These are phyloP conservation scores for Microsporum canis DNA, from an alignment of 2,329 filamentous ascomycete genomes.

Conservation along the genomic window DNA sequence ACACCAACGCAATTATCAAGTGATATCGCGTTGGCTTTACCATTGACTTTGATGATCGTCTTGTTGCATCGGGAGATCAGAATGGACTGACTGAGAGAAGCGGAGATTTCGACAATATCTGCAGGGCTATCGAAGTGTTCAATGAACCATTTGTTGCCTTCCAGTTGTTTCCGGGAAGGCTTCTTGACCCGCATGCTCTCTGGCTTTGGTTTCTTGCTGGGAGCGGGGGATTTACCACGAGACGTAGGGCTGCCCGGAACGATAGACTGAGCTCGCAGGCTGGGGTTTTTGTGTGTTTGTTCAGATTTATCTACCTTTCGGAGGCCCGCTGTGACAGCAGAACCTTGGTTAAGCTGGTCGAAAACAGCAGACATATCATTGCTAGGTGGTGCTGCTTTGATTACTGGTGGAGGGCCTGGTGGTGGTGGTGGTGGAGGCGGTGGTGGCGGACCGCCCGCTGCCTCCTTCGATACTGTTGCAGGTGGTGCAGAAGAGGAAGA, in stretches of 20 bases:
- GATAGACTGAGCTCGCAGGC: conserved; percentile 60
- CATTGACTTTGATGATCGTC: conserved; percentile 75
- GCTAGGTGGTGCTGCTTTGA: conserved; percentile 33
- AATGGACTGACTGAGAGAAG: conserved; percentile 73
- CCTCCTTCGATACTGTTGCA: conserved; percentile 25
- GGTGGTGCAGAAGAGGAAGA: conserved; percentile 17
- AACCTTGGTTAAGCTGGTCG: conserved; percentile 77
- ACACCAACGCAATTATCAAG: conserved; percentile 80
- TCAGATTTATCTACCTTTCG: conserved; percentile 89
- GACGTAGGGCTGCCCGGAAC: conserved; percentile 50
- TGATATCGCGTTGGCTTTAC: conserved; percentile 94
- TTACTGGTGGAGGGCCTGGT: conserved; percentile 43
- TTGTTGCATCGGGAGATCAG: conserved; percentile 88
- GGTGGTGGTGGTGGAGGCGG: conserved; percentile 58
- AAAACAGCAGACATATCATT: conserved; percentile 79
- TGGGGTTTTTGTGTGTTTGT: conserved; percentile 98
- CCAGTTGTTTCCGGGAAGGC: conserved; percentile 64
- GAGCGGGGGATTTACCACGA: conserved; percentile 73
- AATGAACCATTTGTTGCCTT: conserved; percentile 88
- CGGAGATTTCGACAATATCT: conserved; percentile 67
- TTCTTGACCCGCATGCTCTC: conserved; percentile 77
- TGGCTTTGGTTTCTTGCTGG: conserved; percentile 76
- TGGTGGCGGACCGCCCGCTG: conserved; percentile 41
- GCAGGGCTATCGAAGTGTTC: conserved; percentile 81
- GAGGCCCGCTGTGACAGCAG: conserved; percentile 74